Evolutionary conservation across 352 stramenopile species (phyloP), one percentile per base, ranked within the genome.

Genomic region (Pythium guiyangense): DNA sequence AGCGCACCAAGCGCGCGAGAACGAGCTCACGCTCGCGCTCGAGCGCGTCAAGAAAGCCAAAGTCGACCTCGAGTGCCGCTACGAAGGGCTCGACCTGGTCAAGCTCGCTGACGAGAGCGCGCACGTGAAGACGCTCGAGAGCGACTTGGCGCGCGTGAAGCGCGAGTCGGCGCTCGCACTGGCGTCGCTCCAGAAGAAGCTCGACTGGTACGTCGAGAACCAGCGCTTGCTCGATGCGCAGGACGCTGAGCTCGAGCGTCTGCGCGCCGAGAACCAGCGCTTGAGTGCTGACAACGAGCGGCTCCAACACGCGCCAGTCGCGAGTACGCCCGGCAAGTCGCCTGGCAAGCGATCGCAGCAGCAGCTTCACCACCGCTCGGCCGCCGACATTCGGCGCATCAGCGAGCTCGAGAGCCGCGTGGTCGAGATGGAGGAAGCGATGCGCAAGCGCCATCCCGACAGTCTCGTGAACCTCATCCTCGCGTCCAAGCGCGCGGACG

Each of bases 191-290:
- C 80, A 94, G 50, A 84, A 89, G 55, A 94, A 93, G 31, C 50
- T 94, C 15, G 81, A 92, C 42, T 94, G 85, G 85, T 94, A 94
- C 40, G 77, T 93, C 15, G 71, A 80, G 43, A 94, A 94, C 52
- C 85, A 94, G 54, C 61, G 79, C 4, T 49, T 92, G n/a, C 53
- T 93, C 3, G 83, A 94, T 31, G 80, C 83, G 10, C 83, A 94
- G 57, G 83, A 94, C 42, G 79, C 83, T 11, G 67, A 83, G 25
- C 34, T 90, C n/a, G 60, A 54, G 27, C 59, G 60, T 8, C 60
- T 90, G 17, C 74, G 67, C n/a, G 46, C 58, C 2, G 50, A 77
- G 12, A 29, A 46, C 1, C 49, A 20, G 1, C 47, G 47, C 6
- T 26, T 69, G 27, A 56, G n/a, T 26, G 27, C 47, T n/a, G 55